Conservation (phyloP, 148 eudicot species). For the Polygonum aviculare region DNA sequence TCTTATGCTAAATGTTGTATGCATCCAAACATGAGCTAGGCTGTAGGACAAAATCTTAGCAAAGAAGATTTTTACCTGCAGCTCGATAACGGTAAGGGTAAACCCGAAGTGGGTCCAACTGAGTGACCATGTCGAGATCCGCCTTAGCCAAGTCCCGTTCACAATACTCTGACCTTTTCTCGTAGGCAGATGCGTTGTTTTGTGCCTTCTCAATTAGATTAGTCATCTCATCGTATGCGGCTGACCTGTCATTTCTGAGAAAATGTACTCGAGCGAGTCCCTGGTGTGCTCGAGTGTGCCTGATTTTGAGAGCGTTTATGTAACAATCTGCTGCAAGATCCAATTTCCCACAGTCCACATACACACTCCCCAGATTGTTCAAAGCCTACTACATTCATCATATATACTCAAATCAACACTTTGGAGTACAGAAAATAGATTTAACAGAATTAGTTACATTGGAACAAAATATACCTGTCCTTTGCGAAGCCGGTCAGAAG, state of each 20-base stretch:
- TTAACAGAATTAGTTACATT: background rate
- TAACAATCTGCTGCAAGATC: slow-evolving; percentile 93
- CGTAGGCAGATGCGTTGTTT: slow-evolving; percentile 92
- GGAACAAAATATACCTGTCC: slow-evolving; percentile 60
- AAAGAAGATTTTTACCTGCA: slow-evolving; percentile 53
- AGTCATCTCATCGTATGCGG: slow-evolving; percentile 94
- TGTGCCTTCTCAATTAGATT: slow-evolving; percentile 79
- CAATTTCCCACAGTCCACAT: slow-evolving; percentile 72
- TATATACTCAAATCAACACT: background rate
- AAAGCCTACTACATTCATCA: slow-evolving; percentile 48
- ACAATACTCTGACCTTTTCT: slow-evolving; percentile 95
- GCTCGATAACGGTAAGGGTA: slow-evolving; percentile 97
- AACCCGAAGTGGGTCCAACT: slow-evolving; percentile 82
- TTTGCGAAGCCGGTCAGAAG: slow-evolving; percentile 96
- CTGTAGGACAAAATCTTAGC: background rate
- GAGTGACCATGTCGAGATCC: slow-evolving; percentile 84
- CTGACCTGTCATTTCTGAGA: slow-evolving; percentile 55
- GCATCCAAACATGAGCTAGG: background rate
- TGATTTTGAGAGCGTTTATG: slow-evolving; percentile 78
- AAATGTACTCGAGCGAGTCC: slow-evolving; percentile 94
- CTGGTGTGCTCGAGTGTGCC: slow-evolving; percentile 96
- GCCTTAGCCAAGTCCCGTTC: slow-evolving; percentile 83
- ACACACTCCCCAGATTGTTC: slow-evolving; percentile 94
- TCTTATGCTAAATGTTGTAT: too few relatives aligned
- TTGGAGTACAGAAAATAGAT: background rate